Conservation (phyloP, 768 basidiomycete genomes). For the Auriculariales sp. region DNA sequence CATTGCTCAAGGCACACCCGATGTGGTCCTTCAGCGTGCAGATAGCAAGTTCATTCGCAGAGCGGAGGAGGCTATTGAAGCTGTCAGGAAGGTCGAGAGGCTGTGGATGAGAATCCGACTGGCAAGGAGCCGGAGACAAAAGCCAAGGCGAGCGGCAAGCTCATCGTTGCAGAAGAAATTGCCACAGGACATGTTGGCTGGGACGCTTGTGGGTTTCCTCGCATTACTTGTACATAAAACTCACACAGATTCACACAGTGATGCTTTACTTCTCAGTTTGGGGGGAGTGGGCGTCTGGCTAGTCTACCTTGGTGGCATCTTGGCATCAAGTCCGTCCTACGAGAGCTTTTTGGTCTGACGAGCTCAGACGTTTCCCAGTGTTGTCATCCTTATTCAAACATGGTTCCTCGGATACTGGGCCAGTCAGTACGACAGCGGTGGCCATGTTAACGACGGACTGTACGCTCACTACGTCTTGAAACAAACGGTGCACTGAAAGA, state of each 20-base stretch:
- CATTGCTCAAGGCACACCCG: not conserved
- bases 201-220: not conserved
- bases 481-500: not conserved
- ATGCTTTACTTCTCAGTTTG: slow-evolving; percentile 19
- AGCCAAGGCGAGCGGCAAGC: slow-evolving; percentile 9
- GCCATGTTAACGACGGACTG: slow-evolving; percentile 4
- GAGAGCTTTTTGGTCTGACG: not conserved
- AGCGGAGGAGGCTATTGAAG: slow-evolving; percentile 6
- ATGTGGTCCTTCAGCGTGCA: not conserved
- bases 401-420: slow-evolving; percentile 4
- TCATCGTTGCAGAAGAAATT: slow-evolving; percentile 12
- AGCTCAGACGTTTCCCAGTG: slow-evolving; percentile 4
- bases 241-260: slow-evolving; percentile 12
- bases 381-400: slow-evolving; percentile 1
- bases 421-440: not conserved
- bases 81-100: not conserved
- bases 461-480: slow-evolving; percentile 3
- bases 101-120: not conserved
- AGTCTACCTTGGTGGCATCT: slow-evolving; percentile 5
- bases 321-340: not conserved
- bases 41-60: not conserved
- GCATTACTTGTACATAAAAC: not conserved
- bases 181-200: slow-evolving; percentile 9
- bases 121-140: slow-evolving; percentile 2
- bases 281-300: slow-evolving; percentile 11